Base-by-base conservation (phyloP, 306 rosid species). In the Abrus pulchellus region DNA sequence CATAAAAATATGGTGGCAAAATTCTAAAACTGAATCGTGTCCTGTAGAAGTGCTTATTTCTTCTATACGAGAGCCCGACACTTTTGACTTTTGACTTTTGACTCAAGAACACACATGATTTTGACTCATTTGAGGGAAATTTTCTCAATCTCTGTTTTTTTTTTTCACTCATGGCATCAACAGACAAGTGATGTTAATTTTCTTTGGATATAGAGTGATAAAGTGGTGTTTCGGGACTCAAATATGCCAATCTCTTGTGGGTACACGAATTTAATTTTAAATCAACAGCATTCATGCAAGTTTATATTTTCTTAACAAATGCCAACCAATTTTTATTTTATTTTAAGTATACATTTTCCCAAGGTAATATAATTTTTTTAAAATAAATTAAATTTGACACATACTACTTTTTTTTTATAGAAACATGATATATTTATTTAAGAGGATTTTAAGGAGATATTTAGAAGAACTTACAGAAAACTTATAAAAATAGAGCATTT, bases 1-100 rank as follows among this genome's bases (percentile, higher is more conserved):
- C 20, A 36, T 36, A 36, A 36, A 36, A 36, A 36, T 36, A 36
- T 36, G 40, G 4, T 4, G 40, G 40, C 20, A 20, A 20, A 57
- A 27, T 1, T 9, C 10, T 27, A 53, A 53, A 2, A 54, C 38
- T 5, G 29, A 5, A 20, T 53, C 3, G 0, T 66, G 13, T 6
- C 11, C 0, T 28, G 32, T 74, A 44, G 38, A 69, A 7, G 40
- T 54, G 66, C 7, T 6, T 74, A 30, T 72, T 28, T 80, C 7
- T 1, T 80, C 7, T 1, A 13, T 8, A 1, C 12, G 5, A 11
- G 4, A 12, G 40, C 5, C 28, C 10, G 29, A 32, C 79, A 60
- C 13, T 30, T 75, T 7, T 75, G 79, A 75, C 57, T 80, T 74
- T 59, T 41, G 33, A 68, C 36, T 28, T 68, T 28, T 13, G 57